These are phyloP conservation scores for Yamadazyma phyllophila DNA, from an alignment of 805 yeast genomes.

Conservation along the genomic window DNA sequence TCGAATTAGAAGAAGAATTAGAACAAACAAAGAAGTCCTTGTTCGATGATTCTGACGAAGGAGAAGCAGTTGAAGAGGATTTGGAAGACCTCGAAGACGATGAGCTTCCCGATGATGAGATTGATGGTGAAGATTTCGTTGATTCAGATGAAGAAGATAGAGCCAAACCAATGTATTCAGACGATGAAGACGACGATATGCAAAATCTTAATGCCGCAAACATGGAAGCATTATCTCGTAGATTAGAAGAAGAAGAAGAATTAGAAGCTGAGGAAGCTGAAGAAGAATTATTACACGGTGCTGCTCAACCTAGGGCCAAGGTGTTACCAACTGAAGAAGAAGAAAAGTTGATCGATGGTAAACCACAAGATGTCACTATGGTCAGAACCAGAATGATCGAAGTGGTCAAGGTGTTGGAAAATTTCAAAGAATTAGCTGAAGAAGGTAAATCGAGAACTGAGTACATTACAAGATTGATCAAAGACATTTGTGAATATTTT, in stretches of 20 bases:
- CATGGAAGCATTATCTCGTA: slow-evolving; percentile 74
- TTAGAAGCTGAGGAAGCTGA: slow-evolving; percentile 47
- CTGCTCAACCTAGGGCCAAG: slow-evolving; percentile 70
- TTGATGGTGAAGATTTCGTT: slow-evolving; percentile 51
- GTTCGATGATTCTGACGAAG: slow-evolving; percentile 65
- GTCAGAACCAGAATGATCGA: slow-evolving; percentile 94
- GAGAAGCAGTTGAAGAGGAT: slow-evolving; percentile 31
- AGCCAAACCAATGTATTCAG: slow-evolving; percentile 74
- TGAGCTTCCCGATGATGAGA: slow-evolving; percentile 28
- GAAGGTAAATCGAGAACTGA: slow-evolving; percentile 85
- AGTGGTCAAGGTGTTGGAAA: slow-evolving; percentile 89
- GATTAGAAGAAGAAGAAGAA: slow-evolving; percentile 59
- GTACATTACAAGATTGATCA: slow-evolving; percentile 71
- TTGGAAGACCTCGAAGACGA: slow-evolving; percentile 31
- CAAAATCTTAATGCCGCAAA: slow-evolving; percentile 75
- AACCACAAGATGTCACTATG: slow-evolving; percentile 73
- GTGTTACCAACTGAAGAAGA: slow-evolving; percentile 75
- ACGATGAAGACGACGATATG: slow-evolving; percentile 48
- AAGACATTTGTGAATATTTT: slow-evolving; percentile 88
- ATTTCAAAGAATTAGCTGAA: slow-evolving; percentile 78
- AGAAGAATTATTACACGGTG: slow-evolving; percentile 57
- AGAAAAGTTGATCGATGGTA: slow-evolving; percentile 45
- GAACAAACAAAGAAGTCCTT: slow-evolving; percentile 69
- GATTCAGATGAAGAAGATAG: slow-evolving; percentile 65
- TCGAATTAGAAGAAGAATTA: slow-evolving; percentile 47